Conservation (phyloP, 139 green algal genomes). For the Cymbomonas tetramitiformis region DNA sequence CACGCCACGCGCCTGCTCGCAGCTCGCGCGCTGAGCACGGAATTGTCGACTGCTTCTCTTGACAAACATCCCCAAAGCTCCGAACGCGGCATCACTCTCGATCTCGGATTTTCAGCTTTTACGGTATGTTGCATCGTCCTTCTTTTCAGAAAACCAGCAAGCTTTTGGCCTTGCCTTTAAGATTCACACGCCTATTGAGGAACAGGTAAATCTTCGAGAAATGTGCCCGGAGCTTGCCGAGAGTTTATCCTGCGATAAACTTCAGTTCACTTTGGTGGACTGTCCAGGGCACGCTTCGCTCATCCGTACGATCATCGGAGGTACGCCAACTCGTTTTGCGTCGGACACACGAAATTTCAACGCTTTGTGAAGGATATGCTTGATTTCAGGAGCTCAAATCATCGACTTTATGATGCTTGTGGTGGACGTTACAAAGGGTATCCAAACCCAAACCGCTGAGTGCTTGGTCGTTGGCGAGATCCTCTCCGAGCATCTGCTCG, state of each 20-base stretch:
- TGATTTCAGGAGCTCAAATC: slow-evolving; percentile 58
- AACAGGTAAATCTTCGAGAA: too few relatives aligned
- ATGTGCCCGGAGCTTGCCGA: not conserved
- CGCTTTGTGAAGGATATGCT: too few relatives aligned
- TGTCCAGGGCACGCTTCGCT: slow-evolving; percentile 91
- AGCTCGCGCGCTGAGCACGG: slow-evolving; percentile 55
- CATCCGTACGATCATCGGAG: slow-evolving; percentile 85
- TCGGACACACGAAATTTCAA: too few relatives aligned
- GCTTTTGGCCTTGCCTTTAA: too few relatives aligned
- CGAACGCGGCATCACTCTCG: slow-evolving; percentile 84
- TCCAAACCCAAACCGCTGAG: slow-evolving; percentile 58
- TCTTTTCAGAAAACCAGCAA: too few relatives aligned
- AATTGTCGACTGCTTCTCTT: slow-evolving; percentile 77
- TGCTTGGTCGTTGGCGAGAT: slow-evolving; percentile 66
- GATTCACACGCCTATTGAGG: too few relatives aligned
- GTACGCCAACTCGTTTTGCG: too few relatives aligned
- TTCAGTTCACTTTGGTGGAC: slow-evolving; percentile 93
- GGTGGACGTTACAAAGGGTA: slow-evolving; percentile 81
- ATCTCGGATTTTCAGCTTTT: slow-evolving; percentile 92
- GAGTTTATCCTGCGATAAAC: slow-evolving; percentile 18
- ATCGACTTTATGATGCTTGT: slow-evolving; percentile 85
- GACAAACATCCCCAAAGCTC: slow-evolving; percentile 91
- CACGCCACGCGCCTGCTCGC: not conserved
- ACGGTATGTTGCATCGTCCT: slow-evolving; percentile 1
- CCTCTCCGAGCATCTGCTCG: slow-evolving; percentile 52